A percentile compares a stretch with the other conserved stretches of the same genome.
phyloP scores from a whole-genome alignment of 208 protist species.

The Angomonas deanei region DNA sequence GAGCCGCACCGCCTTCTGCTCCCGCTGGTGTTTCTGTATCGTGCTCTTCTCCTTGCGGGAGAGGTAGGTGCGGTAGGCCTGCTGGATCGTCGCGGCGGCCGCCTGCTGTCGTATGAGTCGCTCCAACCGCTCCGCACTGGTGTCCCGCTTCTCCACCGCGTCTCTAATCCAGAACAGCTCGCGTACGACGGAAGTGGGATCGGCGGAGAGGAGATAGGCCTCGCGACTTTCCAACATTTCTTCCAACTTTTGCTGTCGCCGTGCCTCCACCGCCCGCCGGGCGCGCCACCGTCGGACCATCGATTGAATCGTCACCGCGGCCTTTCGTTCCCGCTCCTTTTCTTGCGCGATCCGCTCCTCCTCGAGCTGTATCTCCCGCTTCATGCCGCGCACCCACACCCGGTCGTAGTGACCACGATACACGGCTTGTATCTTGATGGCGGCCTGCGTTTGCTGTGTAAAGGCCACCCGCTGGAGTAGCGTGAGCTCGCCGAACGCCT shows the following conservation, averaged over 20 bases:
- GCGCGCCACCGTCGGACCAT: constrained; percentile 40
- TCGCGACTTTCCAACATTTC: constrained; percentile 26
- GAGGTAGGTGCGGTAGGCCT: constrained; percentile 28
- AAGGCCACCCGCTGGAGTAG: constrained; percentile 49
- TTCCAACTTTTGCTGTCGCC: constrained; percentile 25
- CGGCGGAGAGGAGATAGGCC: constrained; percentile 30
- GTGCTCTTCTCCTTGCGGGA: constrained; percentile 20
- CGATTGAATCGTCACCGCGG: constrained; percentile 63
- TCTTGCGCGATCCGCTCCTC: constrained; percentile 23
- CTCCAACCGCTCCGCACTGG: constrained; percentile 25
- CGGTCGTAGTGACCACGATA: constrained; percentile 82
- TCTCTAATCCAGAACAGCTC: constrained; percentile 84
- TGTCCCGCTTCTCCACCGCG: constrained; percentile 30
- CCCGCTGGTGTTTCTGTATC: constrained; percentile 4
- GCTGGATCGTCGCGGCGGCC: constrained; percentile 56
- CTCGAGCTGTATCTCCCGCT: constrained; percentile 33
- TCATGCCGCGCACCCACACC: constrained; percentile 47
- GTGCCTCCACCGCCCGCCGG: constrained; percentile 17
- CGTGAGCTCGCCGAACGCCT: constrained; percentile 36
- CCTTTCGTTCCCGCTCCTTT: constrained; percentile 35
- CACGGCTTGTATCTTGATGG: constrained; percentile 62
- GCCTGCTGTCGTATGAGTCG: constrained; percentile 11
- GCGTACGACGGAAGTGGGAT: constrained; percentile 65
- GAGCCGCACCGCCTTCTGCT: constrained; percentile 21
- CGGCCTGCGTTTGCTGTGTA: constrained; percentile 29